Percentiles rank a stretch among this genome's conserved stretches.
Conservation (phyloP, 768 basidiomycete species). For the Terana coerulea region DNA sequence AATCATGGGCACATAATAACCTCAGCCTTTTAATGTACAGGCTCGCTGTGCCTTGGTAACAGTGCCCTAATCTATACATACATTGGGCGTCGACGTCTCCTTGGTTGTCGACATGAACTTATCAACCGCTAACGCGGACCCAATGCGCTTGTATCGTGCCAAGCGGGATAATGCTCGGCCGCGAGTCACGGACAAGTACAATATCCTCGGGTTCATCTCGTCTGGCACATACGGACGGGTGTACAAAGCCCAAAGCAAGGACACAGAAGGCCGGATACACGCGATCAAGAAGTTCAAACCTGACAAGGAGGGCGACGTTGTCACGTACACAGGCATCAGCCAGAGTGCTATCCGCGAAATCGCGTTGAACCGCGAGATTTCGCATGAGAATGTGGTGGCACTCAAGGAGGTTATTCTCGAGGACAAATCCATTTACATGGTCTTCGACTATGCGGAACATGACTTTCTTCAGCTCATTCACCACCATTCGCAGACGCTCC, state of each 20-base stretch:
- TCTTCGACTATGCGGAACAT: conserved; percentile 98
- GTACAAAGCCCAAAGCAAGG: conserved; percentile 88
- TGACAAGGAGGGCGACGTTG: conserved; percentile 96
- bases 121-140: conserved; percentile 44
- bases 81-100: too few species aligned
- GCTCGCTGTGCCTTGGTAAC: too few species aligned
- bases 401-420: conserved; percentile 95
- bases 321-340: conserved; percentile 95
- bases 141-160: conserved; percentile 82
- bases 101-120: conserved; percentile 15
- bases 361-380: conserved; percentile 88
- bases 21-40: too few species aligned
- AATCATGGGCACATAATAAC: too few species aligned
- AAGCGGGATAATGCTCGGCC: conserved; percentile 69
- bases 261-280: conserved; percentile 66
- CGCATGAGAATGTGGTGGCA: conserved; percentile 87
- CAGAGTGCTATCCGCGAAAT: conserved; percentile 98
- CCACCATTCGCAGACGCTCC: conserved; percentile 90
- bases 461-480: conserved; percentile 99
- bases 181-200: conserved; percentile 77
- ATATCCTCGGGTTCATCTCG: conserved; percentile 95
- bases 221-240: conserved; percentile 98
- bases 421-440: conserved; percentile 99
- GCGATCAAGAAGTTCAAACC: conserved; percentile 99
- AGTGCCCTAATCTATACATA: too few species aligned